These are phyloP conservation scores for Trichoderma sp. DNA, from an alignment of 2,329 filamentous ascomycete species.

Conservation along the genomic window DNA sequence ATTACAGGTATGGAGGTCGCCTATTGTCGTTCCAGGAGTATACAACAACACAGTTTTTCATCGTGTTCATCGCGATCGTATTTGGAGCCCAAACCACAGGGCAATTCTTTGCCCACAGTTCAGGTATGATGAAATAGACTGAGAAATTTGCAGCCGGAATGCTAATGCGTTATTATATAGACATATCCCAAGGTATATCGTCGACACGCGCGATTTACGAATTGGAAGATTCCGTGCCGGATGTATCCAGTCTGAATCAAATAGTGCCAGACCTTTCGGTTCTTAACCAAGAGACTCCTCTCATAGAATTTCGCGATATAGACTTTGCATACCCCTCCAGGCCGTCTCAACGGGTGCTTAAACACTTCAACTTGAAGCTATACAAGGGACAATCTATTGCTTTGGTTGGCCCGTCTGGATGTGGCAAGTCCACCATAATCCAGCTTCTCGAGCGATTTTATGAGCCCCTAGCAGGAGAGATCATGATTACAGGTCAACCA, in stretches of 20 bases:
- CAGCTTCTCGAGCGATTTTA: constrained; percentile 43
- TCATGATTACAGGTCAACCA: background rate
- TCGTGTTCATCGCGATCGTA: constrained; percentile 41
- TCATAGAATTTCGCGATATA: constrained; percentile 1
- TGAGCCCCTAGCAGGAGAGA: background rate
- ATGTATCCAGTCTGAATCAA: background rate
- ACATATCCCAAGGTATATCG: background rate
- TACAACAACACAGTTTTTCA: constrained; percentile 37
- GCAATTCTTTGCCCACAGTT: constrained; percentile 2
- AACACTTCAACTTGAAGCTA: constrained; percentile 37
- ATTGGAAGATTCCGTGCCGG: background rate
- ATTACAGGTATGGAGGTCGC: background rate
- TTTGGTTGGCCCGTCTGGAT: constrained; percentile 47
- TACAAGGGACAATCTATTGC: constrained; percentile 43
- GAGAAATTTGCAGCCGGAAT: background rate
- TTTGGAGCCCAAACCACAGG: constrained; percentile 31
- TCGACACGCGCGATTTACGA: background rate
- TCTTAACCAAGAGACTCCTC: background rate
- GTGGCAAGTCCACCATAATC: constrained; percentile 41
- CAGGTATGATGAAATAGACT: background rate
- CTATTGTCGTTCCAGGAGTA: constrained; percentile 33
- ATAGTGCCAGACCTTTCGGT: background rate
- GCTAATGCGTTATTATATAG: background rate
- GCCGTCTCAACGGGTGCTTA: constrained; percentile 40
- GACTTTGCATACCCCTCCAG: constrained; percentile 45